phyloP scores from a whole-genome alignment of 768 basidiomycete genomes.

The Phylloporus rhodoxanthus region DNA sequence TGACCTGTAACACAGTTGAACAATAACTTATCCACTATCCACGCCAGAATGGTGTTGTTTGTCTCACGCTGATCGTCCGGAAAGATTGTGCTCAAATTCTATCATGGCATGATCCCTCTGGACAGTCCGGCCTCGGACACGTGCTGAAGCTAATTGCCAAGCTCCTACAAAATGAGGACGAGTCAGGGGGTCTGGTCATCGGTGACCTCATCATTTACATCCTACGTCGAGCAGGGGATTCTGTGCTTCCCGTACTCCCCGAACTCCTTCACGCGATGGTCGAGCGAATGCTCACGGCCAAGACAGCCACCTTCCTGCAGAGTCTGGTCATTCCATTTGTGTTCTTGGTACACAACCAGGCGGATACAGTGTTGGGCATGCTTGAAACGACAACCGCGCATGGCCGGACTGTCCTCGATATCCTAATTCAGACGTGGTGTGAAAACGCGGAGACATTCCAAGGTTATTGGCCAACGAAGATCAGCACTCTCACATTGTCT shows the following conservation, averaged over 20 bases:
- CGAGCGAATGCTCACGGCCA: slow-evolving; percentile 71
- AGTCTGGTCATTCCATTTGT: slow-evolving; percentile 91
- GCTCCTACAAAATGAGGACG: slow-evolving; percentile 73
- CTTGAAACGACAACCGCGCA: slow-evolving; percentile 62
- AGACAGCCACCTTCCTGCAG: slow-evolving; percentile 90
- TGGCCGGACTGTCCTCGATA: slow-evolving; percentile 66
- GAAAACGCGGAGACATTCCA: slow-evolving; percentile 94
- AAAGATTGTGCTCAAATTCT: slow-evolving; percentile 83
- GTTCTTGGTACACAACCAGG: slow-evolving; percentile 84
- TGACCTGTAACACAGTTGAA: neutral
- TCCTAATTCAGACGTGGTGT: slow-evolving; percentile 90
- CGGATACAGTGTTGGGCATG: slow-evolving; percentile 70
- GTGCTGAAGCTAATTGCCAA: slow-evolving; percentile 72
- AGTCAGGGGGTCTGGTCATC: slow-evolving; percentile 88
- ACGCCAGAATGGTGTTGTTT: slow-evolving; percentile 69
- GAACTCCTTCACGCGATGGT: slow-evolving; percentile 84
- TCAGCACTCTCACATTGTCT: slow-evolving; percentile 78
- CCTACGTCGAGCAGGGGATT: slow-evolving; percentile 73
- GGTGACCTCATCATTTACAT: slow-evolving; percentile 95
- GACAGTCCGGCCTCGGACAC: slow-evolving; percentile 70
- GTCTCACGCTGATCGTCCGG: slow-evolving; percentile 77
- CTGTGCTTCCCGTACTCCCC: slow-evolving; percentile 79
- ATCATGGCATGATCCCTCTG: slow-evolving; percentile 61
- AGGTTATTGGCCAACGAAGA: slow-evolving; percentile 87
- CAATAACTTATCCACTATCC: neutral